Base-by-base conservation (phyloP, 2,329 filamentous ascomycete genomes). In the Claviceps sp. region DNA sequence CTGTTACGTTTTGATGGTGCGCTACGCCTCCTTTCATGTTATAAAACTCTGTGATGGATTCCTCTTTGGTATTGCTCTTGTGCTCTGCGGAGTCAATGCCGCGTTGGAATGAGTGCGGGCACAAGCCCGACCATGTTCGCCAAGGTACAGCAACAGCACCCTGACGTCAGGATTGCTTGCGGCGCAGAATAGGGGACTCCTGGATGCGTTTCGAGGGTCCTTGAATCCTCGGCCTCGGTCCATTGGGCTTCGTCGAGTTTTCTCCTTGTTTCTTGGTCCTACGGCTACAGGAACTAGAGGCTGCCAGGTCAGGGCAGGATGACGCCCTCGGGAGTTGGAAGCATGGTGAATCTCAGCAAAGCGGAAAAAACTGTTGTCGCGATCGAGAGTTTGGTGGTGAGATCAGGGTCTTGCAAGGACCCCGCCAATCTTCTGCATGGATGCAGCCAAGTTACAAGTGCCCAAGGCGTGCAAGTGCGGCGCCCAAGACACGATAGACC, bases 331-430 rank as follows among this genome's bases (percentile, higher is more conserved):
- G n/a, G n/a, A n/a, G n/a, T n/a, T n/a, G n/a, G 14, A 43, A 24
- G 40, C 47, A 38, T 38, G 37, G 34, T 9, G 26, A 41, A 47
- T 14, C 34, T 22, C 24, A 16, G n/a, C n/a, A 7, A 13, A 38
- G 2, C 16, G 18, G 20, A 13, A 26, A 37, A n/a, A 41, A 48
- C 47, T 11, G 5, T 22, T 14, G 43, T 52, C 46, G 55, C 55
- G 55, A 66, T 66, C 62, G 63, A 65, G 62, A 61, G 61, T 60
- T 56, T 55, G 56, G 55, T 57, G 60, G 54, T 57, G 58, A 56
- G 60, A 61, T 63, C 60, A 62, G 59, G 62, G 62, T 62, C 54
- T 41, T 46, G 26, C 38, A 16, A 40, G 24, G 40, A 16, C 20
- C 38, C 13, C 13, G n/a, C 22, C 40, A 16, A 38, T 34, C 7